phyloP scores from a whole-genome alignment of 257 asterid genomes.

The Fraxinus quadrangulata region DNA sequence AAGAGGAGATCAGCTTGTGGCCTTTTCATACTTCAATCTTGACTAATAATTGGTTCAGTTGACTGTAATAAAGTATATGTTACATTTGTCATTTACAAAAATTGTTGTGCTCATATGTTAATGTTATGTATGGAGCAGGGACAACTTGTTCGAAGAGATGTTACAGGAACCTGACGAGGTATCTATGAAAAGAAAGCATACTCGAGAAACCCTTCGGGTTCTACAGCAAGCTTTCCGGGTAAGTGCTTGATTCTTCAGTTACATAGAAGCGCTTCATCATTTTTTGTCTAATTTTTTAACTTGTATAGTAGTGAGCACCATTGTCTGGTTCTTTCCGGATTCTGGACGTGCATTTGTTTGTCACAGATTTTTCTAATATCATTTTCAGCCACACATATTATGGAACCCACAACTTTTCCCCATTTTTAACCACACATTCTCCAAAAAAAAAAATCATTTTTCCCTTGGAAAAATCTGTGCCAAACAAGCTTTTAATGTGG shows the following conservation, averaged over 20 bases:
- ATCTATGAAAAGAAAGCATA: conserved; percentile 82
- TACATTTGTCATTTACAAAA: not conserved
- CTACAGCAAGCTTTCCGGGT: conserved; percentile 96
- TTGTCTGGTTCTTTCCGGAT: not conserved
- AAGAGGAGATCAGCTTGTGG: not conserved
- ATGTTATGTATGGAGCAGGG: conserved; percentile 51
- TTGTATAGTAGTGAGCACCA: not conserved
- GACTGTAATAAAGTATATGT: not conserved
- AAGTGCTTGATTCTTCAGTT: conserved; percentile 33
- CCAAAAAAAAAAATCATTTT: too few relatives aligned
- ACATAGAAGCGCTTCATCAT: not conserved
- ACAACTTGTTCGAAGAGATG: conserved; percentile 89
- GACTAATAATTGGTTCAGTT: not conserved
- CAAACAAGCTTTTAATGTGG: not conserved
- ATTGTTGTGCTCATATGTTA: conserved; percentile 25
- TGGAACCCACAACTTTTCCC: not conserved
- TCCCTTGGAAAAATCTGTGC: too few relatives aligned
- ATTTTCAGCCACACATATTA: too few relatives aligned
- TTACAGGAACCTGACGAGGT: conserved; percentile 97
- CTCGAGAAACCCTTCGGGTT: conserved; percentile 80
- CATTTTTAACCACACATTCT: not conserved
- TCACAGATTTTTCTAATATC: not conserved
- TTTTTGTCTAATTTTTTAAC: not conserved
- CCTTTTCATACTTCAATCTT: not conserved
- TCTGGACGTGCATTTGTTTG: not conserved